Percentiles rank a stretch among this genome's conserved stretches.
Conservation (phyloP, 805 yeast species). For the Spathaspora hagerdaliae region DNA sequence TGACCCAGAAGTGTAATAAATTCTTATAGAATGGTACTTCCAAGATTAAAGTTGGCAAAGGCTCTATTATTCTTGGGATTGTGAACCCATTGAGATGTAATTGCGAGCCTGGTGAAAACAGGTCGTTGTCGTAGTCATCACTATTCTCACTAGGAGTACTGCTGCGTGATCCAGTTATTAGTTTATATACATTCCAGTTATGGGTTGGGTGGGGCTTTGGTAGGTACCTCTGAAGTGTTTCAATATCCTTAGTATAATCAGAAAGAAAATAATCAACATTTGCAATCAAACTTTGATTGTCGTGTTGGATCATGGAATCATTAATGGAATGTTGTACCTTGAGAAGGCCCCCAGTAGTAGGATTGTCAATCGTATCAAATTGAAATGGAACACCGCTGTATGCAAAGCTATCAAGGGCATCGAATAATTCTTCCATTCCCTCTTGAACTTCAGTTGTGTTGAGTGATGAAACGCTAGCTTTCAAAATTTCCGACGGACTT, state of each 20-base stretch:
- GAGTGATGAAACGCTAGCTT: too few relatives aligned
- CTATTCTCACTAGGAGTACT: background rate
- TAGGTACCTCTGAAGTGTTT: constrained; percentile 23
- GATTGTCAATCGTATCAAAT: background rate
- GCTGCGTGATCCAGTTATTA: background rate
- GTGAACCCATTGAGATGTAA: background rate
- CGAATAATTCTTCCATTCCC: background rate
- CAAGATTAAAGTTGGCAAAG: constrained; percentile 57
- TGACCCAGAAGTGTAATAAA: constrained; percentile 58
- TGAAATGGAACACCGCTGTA: background rate
- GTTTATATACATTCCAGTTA: constrained; percentile 1
- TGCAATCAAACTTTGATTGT: background rate
- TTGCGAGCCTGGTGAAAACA: background rate
- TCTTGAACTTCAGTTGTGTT: too few relatives aligned
- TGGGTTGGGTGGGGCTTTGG: constrained; percentile 8
- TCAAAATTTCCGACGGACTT: too few relatives aligned
- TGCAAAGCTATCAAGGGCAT: background rate
- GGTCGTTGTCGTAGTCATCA: background rate
- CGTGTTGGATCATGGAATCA: background rate
- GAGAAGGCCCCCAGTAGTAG: background rate
- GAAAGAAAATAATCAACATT: constrained; percentile 11
- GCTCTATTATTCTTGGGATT: constrained; percentile 34
- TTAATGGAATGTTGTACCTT: background rate
- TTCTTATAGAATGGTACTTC: constrained; percentile 59
- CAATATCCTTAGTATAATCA: constrained; percentile 36